phyloP scores from a whole-genome alignment of 345 rosid species.

The Eucalyptus erythrocorys region DNA sequence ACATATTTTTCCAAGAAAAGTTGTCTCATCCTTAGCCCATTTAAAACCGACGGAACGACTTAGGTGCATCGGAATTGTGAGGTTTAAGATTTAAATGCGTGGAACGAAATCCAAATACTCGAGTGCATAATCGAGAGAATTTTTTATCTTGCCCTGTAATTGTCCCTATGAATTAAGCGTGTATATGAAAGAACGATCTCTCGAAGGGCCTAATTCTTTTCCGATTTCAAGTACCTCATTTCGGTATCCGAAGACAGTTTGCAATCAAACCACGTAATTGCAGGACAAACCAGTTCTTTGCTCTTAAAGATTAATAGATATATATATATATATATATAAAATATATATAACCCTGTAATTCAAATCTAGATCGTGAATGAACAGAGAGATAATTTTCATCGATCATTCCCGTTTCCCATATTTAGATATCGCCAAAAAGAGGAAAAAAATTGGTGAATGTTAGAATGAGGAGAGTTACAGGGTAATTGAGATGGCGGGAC shows the following conservation, averaged over 20 bases:
- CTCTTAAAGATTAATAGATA: not conserved
- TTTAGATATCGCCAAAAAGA: not conserved
- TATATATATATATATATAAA: too few relatives aligned
- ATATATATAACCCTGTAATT: not conserved
- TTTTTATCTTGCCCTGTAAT: not conserved
- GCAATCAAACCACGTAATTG: not conserved
- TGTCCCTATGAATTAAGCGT: not conserved
- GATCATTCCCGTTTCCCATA: not conserved
- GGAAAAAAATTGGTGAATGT: too few relatives aligned
- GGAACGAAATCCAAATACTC: not conserved
- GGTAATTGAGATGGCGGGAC: not conserved
- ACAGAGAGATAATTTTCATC: not conserved
- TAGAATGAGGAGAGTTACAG: not conserved
- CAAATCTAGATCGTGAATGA: not conserved
- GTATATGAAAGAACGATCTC: not conserved
- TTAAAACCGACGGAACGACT: not conserved
- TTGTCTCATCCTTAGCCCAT: not conserved
- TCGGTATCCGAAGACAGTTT: not conserved
- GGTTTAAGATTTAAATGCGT: not conserved
- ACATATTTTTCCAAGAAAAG: too few relatives aligned
- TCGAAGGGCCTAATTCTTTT: not conserved
- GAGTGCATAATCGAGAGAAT: not conserved
- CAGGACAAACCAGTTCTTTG: not conserved
- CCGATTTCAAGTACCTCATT: not conserved
- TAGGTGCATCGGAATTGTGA: not conserved